Evolutionary conservation across 805 yeast species (phyloP).

Genomic region (Ogataea parapolymorpha): DNA sequence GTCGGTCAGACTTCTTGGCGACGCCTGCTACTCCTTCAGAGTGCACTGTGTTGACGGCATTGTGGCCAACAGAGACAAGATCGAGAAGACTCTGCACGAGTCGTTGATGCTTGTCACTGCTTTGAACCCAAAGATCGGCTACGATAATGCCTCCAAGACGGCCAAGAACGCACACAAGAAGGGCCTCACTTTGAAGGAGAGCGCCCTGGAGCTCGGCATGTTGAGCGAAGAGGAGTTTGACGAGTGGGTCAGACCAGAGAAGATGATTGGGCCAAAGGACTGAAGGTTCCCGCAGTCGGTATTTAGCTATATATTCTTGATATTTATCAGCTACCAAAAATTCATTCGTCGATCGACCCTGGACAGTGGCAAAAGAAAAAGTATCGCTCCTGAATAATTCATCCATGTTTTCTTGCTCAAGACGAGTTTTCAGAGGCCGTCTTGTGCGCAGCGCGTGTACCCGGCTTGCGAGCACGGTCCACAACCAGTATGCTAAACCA

Average conservation of each 20-base stretch:
- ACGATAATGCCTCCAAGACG: conserved; percentile 94
- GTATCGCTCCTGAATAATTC: conserved; percentile 3
- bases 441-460: conserved; percentile 1
- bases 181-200: conserved; percentile 91
- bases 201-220: conserved; percentile 88
- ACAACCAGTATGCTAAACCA: conserved; percentile 16
- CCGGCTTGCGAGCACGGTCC: conserved; percentile 15
- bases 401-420: conserved; percentile 19
- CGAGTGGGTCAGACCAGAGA: conserved; percentile 96
- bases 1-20: conserved; percentile 85
- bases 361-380: conserved; percentile 9
- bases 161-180: conserved; percentile 99
- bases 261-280: conserved; percentile 90
- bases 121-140: conserved; percentile 97
- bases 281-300: neutral
- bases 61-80: conserved; percentile 81
- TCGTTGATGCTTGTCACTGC: conserved; percentile 98
- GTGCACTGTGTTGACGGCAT: conserved; percentile 94
- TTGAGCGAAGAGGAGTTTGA: conserved; percentile 84
- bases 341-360: conserved; percentile 3
- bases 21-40: conserved; percentile 88
- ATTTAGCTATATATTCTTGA: neutral
- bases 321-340: conserved; percentile 1
- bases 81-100: conserved; percentile 83
- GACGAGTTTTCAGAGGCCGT: conserved; percentile 10